Evolutionary conservation across 495 filamentous ascomycete genomes (phyloP).

Genomic region (Trichoderma reesei): DNA sequence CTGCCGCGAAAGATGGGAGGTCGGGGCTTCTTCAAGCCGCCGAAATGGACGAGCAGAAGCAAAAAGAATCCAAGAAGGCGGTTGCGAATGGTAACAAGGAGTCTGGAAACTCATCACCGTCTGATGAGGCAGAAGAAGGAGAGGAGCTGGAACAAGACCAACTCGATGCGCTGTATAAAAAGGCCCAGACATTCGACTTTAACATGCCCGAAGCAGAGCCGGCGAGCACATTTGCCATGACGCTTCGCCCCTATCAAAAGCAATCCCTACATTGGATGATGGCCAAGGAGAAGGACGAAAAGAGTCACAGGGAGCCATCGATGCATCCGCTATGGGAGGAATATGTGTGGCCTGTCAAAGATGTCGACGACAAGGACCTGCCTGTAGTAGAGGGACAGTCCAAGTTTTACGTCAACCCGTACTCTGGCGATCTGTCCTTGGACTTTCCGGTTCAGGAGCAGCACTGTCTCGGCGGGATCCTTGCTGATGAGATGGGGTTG

Average conservation of each 20-base stretch:
- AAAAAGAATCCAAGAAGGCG: constrained; percentile 36
- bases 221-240: constrained; percentile 67
- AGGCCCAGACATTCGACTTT: constrained; percentile 96
- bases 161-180: constrained; percentile 86
- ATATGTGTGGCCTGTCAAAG: constrained; percentile 79
- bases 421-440: constrained; percentile 88
- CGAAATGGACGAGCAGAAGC: constrained; percentile 72
- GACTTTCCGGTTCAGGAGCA: constrained; percentile 90
- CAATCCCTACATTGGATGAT: constrained; percentile 96
- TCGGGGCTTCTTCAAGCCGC: constrained; percentile 76
- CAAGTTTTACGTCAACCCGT: constrained; percentile 90
- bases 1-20: constrained; percentile 67
- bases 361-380: constrained; percentile 71
- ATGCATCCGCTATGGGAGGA: constrained; percentile 99
- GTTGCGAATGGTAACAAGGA: constrained; percentile 14
- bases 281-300: constrained; percentile 76
- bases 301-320: constrained; percentile 52
- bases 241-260: constrained; percentile 85
- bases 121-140: constrained; percentile 70
- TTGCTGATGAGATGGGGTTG: constrained; percentile 87
- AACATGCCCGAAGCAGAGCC: constrained; percentile 79
- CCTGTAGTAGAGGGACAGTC: constrained; percentile 51
- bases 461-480: constrained; percentile 83
- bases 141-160: constrained; percentile 92
- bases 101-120: constrained; percentile 33